Conservation (phyloP, 192 early-diverging fungal species). For the Allomyces macrogynus region DNA sequence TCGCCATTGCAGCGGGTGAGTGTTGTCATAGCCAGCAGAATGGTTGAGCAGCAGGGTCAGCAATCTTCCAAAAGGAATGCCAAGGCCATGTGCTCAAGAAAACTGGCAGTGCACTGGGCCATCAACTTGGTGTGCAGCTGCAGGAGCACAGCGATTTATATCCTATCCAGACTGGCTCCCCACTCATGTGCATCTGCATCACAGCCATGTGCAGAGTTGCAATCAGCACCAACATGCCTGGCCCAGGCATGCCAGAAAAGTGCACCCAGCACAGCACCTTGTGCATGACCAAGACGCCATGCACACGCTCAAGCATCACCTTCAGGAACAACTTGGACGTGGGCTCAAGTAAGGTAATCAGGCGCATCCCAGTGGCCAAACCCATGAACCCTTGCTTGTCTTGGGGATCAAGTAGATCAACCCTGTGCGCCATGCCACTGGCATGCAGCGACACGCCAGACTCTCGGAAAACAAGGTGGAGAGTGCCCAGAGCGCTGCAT, state of each 20-base stretch:
- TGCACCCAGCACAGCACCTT: background rate
- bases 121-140: too few relatives aligned
- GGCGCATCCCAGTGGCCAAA: background rate
- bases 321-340: background rate
- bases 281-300: background rate
- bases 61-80: too few relatives aligned
- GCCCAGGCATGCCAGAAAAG: background rate
- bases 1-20: too few relatives aligned
- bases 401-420: background rate
- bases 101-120: too few relatives aligned
- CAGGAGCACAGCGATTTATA: too few relatives aligned
- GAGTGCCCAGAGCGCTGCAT: background rate
- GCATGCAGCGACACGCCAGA: background rate
- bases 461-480: background rate
- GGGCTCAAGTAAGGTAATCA: background rate
- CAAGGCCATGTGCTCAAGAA: too few relatives aligned
- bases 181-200: background rate
- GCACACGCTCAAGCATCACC: background rate
- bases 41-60: too few relatives aligned
- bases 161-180: background rate
- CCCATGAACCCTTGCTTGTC: background rate
- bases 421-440: background rate
- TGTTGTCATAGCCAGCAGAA: too few relatives aligned
- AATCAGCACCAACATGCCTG: background rate
- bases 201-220: background rate